Conservation (phyloP, 2,329 filamentous ascomycete genomes). For the Xylaria sp. region DNA sequence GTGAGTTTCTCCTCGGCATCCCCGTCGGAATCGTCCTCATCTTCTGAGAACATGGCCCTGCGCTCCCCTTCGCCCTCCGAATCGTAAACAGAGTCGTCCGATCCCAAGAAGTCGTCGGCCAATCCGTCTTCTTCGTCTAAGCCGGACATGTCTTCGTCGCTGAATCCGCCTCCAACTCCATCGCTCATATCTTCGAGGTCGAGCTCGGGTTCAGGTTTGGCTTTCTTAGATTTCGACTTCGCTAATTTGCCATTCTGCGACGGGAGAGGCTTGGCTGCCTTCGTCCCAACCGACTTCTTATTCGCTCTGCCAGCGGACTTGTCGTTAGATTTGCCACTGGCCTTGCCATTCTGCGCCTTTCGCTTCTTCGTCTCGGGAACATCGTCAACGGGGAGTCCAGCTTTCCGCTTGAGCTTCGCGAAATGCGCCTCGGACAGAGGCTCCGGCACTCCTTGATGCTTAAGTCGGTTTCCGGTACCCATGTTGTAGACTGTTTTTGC, state of each 20-base stretch:
- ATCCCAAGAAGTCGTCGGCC: conserved; percentile 65
- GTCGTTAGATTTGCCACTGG: conserved; percentile 23
- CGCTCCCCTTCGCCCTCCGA: conserved; percentile 67
- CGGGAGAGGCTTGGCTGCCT: conserved; percentile 42
- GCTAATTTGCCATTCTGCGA: conserved; percentile 45
- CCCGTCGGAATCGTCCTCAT: conserved; percentile 75
- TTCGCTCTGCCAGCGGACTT: conserved; percentile 43
- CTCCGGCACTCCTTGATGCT: conserved; percentile 80
- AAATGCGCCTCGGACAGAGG: conserved; percentile 81
- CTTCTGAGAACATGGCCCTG: conserved; percentile 88
- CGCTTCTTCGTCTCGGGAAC: conserved; percentile 68
- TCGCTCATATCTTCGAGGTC: conserved; percentile 54
- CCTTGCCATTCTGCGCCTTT: conserved; percentile 43
- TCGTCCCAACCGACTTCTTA: conserved; percentile 39
- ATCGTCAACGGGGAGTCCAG: conserved; percentile 68
- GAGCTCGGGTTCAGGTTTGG: conserved; percentile 49
- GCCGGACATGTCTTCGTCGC: conserved; percentile 50
- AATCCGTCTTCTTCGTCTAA: conserved; percentile 46
- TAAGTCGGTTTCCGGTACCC: conserved; percentile 91
- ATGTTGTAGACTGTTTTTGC: conserved; percentile 56
- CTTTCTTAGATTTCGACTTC: conserved; percentile 44
- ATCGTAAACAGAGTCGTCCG: conserved; percentile 69
- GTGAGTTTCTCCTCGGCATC: conserved; percentile 90
- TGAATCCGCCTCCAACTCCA: conserved; percentile 49
- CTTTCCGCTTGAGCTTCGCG: conserved; percentile 84